These are phyloP conservation scores for Exophiala spinifera DNA, from an alignment of 2,329 filamentous ascomycete genomes.

Conservation along the genomic window DNA sequence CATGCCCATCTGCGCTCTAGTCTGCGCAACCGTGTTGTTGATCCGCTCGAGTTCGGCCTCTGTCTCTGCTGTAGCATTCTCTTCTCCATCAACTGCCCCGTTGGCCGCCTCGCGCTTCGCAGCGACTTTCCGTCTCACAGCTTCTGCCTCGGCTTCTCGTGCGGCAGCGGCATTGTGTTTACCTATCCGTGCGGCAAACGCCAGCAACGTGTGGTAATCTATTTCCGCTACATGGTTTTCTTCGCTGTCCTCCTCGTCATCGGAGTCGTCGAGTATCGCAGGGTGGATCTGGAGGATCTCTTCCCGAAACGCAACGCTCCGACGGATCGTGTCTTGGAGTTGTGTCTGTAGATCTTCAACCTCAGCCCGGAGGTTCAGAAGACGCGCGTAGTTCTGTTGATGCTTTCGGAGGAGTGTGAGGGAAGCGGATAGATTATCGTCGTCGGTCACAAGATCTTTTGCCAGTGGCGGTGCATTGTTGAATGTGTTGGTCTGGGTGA, in stretches of 20 bases:
- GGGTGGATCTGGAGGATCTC: constrained; percentile 39
- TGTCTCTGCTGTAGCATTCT: constrained; percentile 14
- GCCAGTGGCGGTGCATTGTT: constrained; percentile 42
- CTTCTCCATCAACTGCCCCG: constrained; percentile 1
- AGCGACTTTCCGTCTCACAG: constrained; percentile 22
- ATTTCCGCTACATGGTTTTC: constrained; percentile 33
- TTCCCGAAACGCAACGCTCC: constrained; percentile 40
- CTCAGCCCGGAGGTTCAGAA: constrained; percentile 41
- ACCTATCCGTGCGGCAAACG: constrained; percentile 47
- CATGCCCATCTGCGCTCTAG: constrained; percentile 41
- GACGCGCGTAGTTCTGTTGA: constrained; percentile 44
- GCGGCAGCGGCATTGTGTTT: constrained; percentile 47
- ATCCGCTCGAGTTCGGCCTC: constrained; percentile 27
- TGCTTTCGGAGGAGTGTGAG: constrained; percentile 43
- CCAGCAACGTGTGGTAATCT: constrained; percentile 43
- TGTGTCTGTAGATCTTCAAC: constrained; percentile 40
- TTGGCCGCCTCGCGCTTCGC: constrained; percentile 17
- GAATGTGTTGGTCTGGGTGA: constrained; percentile 45
- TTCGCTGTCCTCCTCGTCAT: constrained; percentile 28
- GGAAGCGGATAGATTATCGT: constrained; percentile 41
- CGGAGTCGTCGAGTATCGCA: constrained; percentile 29
- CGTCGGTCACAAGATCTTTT: constrained; percentile 40
- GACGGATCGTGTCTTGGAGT: constrained; percentile 42
- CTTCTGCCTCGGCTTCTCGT: constrained; percentile 39
- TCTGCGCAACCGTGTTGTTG: constrained; percentile 36